Evolutionary conservation across 768 basidiomycete genomes (phyloP).

Genomic region (Termitomyces sp.): DNA sequence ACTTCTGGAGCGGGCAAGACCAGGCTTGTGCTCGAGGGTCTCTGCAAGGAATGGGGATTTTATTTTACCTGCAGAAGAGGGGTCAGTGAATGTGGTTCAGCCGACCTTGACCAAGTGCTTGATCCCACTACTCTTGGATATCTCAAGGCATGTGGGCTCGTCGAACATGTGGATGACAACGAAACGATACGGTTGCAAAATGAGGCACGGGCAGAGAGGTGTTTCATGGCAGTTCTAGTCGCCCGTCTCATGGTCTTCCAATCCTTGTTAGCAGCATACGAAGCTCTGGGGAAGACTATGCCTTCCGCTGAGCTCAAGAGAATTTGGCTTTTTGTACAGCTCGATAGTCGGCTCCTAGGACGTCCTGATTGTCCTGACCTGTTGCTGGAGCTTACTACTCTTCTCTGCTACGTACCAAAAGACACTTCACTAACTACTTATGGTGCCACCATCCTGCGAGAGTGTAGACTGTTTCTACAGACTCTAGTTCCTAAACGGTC

Average conservation of each 20-base stretch:
- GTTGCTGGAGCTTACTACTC: neutral
- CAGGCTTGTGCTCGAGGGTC: neutral
- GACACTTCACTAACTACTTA: no score
- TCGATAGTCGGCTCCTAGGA: neutral
- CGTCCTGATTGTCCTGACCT: neutral
- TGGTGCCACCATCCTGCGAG: neutral
- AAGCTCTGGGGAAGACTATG: neutral
- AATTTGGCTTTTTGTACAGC: neutral
- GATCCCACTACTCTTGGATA: neutral
- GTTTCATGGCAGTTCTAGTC: neutral
- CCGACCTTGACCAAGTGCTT: neutral
- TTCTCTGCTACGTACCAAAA: neutral
- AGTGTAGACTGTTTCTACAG: neutral
- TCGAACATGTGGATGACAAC: neutral
- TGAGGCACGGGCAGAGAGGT: neutral
- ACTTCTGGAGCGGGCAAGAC: neutral
- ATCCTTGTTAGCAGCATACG: neutral
- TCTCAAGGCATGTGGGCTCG: neutral
- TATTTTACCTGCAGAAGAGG: neutral
- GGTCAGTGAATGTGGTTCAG: neutral
- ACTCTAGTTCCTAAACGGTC: neutral
- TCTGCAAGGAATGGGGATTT: neutral
- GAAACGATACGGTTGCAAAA: neutral
- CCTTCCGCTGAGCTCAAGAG: neutral
- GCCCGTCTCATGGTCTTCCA: neutral